Conservation (phyloP, 106 monocot genomes). For the Ottelia alismoides region DNA sequence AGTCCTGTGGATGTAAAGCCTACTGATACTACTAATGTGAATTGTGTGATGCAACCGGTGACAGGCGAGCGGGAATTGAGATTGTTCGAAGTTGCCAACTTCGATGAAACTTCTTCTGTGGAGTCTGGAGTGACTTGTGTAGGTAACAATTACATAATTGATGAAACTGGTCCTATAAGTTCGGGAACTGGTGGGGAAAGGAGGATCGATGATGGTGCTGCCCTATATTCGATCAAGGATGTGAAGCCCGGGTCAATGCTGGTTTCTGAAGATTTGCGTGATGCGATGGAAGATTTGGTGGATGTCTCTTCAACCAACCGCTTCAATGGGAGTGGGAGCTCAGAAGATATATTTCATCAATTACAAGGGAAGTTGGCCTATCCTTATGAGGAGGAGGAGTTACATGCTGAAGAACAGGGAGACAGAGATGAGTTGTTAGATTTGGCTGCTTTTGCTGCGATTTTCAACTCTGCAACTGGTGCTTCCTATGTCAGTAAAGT, state of each 20-base stretch:
- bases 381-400: conserved; percentile 4
- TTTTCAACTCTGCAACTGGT: conserved; percentile 58
- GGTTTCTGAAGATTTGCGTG: neutral
- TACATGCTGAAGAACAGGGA: conserved; percentile 37
- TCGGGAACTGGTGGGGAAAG: neutral
- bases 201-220: neutral
- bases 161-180: neutral
- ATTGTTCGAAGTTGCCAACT: no score
- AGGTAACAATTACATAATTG: neutral
- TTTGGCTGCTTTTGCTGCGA: conserved; percentile 53
- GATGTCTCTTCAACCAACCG: neutral
- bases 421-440: conserved; percentile 39
- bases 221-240: neutral
- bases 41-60: no score
- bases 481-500: conserved; percentile 5
- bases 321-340: neutral
- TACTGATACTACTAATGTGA: no score
- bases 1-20: no score
- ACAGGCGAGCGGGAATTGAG: no score
- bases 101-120: neutral
- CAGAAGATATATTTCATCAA: neutral
- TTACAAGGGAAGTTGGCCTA: neutral
- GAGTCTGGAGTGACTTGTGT: neutral
- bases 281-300: neutral
- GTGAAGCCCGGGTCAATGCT: neutral